Evolutionary conservation across 2,329 filamentous ascomycete species (phyloP).

Genomic region (Clonostachys rhizophaga): DNA sequence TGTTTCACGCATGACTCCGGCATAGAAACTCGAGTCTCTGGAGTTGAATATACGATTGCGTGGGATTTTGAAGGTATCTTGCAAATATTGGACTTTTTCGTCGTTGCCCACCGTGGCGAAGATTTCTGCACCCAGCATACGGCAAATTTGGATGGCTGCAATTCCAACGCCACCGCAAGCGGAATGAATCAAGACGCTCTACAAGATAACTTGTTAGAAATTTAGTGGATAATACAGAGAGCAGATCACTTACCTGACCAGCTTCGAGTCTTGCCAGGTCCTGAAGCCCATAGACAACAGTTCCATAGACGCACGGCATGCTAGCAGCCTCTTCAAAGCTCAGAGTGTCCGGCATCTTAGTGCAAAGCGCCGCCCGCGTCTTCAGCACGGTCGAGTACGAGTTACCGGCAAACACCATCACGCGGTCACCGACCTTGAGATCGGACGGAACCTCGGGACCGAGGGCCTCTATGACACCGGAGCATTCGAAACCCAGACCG

Average conservation of each 20-base stretch:
- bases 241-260: neutral
- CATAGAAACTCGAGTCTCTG: slow-evolving; percentile 15
- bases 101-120: slow-evolving; percentile 9
- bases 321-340: slow-evolving; percentile 24
- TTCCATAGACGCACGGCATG: slow-evolving; percentile 21
- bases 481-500: too few relatives aligned
- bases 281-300: slow-evolving; percentile 12
- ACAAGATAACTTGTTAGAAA: neutral
- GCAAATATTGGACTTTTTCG: slow-evolving; percentile 20
- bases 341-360: slow-evolving; percentile 22
- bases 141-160: slow-evolving; percentile 17
- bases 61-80: slow-evolving; percentile 15
- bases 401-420: too few relatives aligned
- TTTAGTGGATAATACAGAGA: neutral
- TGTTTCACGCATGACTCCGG: slow-evolving; percentile 16
- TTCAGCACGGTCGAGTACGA: too few relatives aligned
- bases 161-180: slow-evolving; percentile 22
- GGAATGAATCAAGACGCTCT: slow-evolving; percentile 22
- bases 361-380: neutral
- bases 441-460: too few relatives aligned
- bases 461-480: too few relatives aligned
- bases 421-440: too few relatives aligned
- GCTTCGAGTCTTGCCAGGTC: too few relatives aligned
- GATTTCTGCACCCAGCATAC: slow-evolving; percentile 11
- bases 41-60: slow-evolving; percentile 22